These are phyloP conservation scores for Cryphonectria japonica DNA, from an alignment of 2,329 filamentous ascomycete species.

Conservation along the genomic window DNA sequence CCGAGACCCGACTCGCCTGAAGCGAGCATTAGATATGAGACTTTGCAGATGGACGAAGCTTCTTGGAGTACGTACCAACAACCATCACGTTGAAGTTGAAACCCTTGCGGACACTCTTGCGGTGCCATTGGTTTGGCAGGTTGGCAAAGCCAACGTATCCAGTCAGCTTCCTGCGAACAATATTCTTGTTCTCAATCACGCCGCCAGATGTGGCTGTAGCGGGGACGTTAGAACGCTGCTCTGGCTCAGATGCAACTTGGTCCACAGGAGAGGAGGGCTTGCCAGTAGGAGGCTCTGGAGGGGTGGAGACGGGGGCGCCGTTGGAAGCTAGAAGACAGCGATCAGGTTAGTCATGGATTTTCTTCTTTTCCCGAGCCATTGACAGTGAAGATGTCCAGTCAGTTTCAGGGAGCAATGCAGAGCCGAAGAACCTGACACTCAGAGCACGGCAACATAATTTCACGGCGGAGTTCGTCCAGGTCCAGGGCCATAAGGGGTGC, in stretches of 20 bases:
- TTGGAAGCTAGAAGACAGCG: constrained; percentile 45
- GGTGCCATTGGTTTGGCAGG: constrained; percentile 99
- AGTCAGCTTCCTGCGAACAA: constrained; percentile 96
- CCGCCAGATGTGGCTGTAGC: constrained; percentile 45
- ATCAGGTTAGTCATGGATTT: constrained; percentile 30
- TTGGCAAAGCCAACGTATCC: constrained; percentile 99
- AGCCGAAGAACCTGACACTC: constrained; percentile 43
- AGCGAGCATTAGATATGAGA: constrained; percentile 22
- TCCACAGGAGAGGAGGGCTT: constrained; percentile 39
- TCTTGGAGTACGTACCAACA: constrained; percentile 71
- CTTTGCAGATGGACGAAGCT: background rate
- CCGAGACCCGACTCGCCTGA: constrained; percentile 97
- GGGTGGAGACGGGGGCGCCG: constrained; percentile 45
- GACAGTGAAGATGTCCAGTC: background rate
- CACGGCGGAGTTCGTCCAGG: constrained; percentile 50
- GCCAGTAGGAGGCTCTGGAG: constrained; percentile 44
- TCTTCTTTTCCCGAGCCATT: background rate
- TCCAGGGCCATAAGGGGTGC: constrained; percentile 48
- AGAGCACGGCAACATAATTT: constrained; percentile 32
- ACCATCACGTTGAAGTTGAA: constrained; percentile 99
- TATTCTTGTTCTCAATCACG: constrained; percentile 81
- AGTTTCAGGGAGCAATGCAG: constrained; percentile 25
- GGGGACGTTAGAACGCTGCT: constrained; percentile 44
- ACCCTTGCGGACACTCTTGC: constrained; percentile 99
- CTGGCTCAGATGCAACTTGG: constrained; percentile 36